Evolutionary conservation across 371 early-diverging fungal species (phyloP).

Genomic region (Polyrhizophydium stewartii): DNA sequence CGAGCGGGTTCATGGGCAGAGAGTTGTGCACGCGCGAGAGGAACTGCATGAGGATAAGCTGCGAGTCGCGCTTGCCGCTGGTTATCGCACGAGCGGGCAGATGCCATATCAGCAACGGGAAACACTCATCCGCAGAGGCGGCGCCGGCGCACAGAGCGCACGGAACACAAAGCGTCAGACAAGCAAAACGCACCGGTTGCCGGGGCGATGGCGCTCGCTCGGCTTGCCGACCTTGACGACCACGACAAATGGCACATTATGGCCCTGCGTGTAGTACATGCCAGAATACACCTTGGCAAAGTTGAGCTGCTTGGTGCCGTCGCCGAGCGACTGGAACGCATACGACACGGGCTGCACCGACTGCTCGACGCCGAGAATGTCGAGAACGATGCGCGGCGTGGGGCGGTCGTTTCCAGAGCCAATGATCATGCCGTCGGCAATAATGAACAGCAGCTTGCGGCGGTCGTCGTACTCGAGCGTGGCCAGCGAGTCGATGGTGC

Average conservation of each 20-base stretch:
- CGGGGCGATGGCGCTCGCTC: slow-evolving; percentile 60
- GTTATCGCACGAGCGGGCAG: no score
- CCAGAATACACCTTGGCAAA: slow-evolving; percentile 90
- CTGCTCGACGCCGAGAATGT: slow-evolving; percentile 70
- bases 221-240: slow-evolving; percentile 78
- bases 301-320: slow-evolving; percentile 67
- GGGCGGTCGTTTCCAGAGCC: slow-evolving; percentile 80
- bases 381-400: slow-evolving; percentile 77
- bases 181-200: slow-evolving; percentile 97
- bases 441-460: slow-evolving; percentile 69
- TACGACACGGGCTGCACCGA: slow-evolving; percentile 27
- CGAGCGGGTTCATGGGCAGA: slow-evolving; percentile 69
- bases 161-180: slow-evolving; percentile 95
- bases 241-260: slow-evolving; percentile 71
- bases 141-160: slow-evolving; percentile 83
- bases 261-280: slow-evolving; percentile 71
- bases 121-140: slow-evolving; percentile 59
- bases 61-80: slow-evolving; percentile 99
- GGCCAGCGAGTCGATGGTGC: slow-evolving; percentile 95
- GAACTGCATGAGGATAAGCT: slow-evolving; percentile 97
- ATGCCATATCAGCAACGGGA: slow-evolving; percentile 85
- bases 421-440: slow-evolving; percentile 63
- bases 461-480: slow-evolving; percentile 90
- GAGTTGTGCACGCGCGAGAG: slow-evolving; percentile 90
- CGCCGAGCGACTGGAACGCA: slow-evolving; percentile 51